These are phyloP conservation scores for Candida coleopterorum DNA, from an alignment of 805 yeast species.

Conservation along the genomic window DNA sequence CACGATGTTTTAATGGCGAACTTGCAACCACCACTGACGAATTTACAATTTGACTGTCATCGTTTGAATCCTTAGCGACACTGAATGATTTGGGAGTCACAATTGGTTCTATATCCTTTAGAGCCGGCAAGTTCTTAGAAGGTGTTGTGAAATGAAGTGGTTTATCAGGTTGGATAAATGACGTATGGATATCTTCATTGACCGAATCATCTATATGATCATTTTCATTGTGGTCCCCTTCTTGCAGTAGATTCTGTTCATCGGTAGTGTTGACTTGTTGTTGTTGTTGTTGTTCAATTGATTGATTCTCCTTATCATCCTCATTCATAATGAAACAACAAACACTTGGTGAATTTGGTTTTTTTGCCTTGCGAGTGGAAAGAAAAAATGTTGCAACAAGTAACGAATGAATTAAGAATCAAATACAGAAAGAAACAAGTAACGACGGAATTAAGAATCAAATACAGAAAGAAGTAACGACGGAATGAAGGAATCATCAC, in stretches of 20 bases:
- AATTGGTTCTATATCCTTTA: conserved; percentile 38
- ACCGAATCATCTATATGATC: conserved; percentile 5
- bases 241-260: no score
- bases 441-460: no score
- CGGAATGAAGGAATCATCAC: no score
- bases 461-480: no score
- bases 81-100: conserved; percentile 37
- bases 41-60: background rate
- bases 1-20: conserved; percentile 12
- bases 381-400: no score
- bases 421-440: no score
- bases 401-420: no score
- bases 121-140: conserved; percentile 36
- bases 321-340: conserved; percentile 1
- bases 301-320: conserved; percentile 1
- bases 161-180: conserved; percentile 8
- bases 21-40: conserved; percentile 8
- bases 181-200: conserved; percentile 10
- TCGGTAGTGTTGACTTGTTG: no score
- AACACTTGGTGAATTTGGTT: background rate
- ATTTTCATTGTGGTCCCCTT: background rate
- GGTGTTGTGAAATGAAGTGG: conserved; percentile 31
- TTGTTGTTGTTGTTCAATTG: background rate
- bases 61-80: conserved; percentile 33
- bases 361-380: background rate